Base-by-base conservation (phyloP, 2,329 filamentous ascomycete species). In the Ophidiomyces ophidiicola region DNA sequence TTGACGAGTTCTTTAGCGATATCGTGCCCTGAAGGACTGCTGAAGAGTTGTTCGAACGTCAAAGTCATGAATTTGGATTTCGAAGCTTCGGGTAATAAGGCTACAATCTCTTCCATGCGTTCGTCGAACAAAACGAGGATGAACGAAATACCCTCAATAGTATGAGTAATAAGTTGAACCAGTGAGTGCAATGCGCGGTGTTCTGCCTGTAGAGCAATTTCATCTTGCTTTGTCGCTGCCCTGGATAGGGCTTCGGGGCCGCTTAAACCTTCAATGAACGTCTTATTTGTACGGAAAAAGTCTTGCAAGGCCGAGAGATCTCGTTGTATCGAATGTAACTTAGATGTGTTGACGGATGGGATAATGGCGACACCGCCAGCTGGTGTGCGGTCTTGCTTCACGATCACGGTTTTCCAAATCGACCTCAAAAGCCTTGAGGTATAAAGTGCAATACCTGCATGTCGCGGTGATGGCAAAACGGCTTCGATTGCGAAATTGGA, bases 141-240 rank as follows among this genome's bases (percentile, higher is more conserved):
- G 51, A 98, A 98, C 0, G 88, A 93, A 36, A 98, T 94, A 3
- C 90, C 90, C 58, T 98, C 90, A 5, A 90, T 87, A 26, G 94
- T 90, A 57, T 85, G 85, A 39, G 80, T 79, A 59, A 94, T 84
- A 17, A 98, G 69, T 47, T 81, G 78, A 46, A 93, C 76, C 34
- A 98, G 67, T 2, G 85, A 85, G 53, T 90, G 81, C 47, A 98
- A 71, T 7, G 87, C 87, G 50, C 92, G 83, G 56, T 98, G 88
- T 59, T 98, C 90, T 10, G 85, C 88, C 58, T 94, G 88, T 15
- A 94, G 69, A 1, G 87, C 84, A 33, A 94, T 75, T 58, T 96
- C 88, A 51, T 94, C 90, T 55, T 94, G 82, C 47, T 88, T 80
- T 41, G 78, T 90, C 0, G 76, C 74, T 1, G 80, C 80, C 36